Evolutionary conservation across 2,329 filamentous ascomycete genomes (phyloP), one percentile per base, ranked within the genome.

Genomic region (Alternaria arborescens): DNA sequence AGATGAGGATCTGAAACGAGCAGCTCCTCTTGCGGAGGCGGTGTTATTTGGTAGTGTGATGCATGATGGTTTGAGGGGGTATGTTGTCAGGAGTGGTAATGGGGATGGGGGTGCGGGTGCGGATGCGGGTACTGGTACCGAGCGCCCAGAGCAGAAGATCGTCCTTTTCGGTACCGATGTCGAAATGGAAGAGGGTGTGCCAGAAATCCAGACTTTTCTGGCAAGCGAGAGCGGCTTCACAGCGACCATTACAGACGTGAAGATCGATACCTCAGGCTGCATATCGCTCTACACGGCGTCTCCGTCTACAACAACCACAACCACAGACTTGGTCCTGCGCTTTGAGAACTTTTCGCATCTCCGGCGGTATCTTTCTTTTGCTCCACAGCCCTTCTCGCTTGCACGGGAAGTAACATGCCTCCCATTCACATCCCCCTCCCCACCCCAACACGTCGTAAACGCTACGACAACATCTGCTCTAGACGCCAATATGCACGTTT

Each of bases 381-480:
- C 32, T 36, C 12, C 32, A 2, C 32, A 14, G 3, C 14, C 14
- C 12, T 1, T 16, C 14, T 36, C 32, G 14, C 32, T 0, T 14
- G 32, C 32, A 36, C 32, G 0, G 5, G 20, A 36, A 36, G 32
- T 18, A 18, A 24, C 32, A 20, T 8, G 3, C 26, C 43, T 12
- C 67, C 68, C 32, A 4, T 30, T 4, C 64, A 61, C 8, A 28
- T n/a, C 34, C 36, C 8, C 6, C 8, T 8, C 6, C 5, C 22
- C 16, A 10, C 46, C 30, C 1, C 14, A 64, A 12, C 60, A 51
- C 41, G 46, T 26, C 20, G 56, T 60, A 3, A 73, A 72, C 36
- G 66, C 67, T 26, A 75, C 73, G 7, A 71, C 72, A 2, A 51
- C 64, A 38, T 71, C 68, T 5, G 64, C 64, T 1, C 41, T 77